These are phyloP conservation scores for Plectranthus barbatus DNA, from an alignment of 257 asterid species.

Conservation along the genomic window DNA sequence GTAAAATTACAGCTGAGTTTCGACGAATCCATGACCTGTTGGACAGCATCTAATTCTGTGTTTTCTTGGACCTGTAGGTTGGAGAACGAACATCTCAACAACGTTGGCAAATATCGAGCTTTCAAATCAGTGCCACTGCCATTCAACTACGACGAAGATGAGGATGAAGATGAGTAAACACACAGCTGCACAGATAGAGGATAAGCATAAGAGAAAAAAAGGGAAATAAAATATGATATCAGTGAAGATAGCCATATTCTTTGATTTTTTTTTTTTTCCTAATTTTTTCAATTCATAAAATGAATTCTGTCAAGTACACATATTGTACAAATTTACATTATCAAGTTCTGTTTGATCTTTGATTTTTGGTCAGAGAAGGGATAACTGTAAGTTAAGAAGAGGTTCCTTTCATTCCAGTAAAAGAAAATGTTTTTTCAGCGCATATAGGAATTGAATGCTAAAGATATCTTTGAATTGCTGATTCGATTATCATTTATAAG, in stretches of 20 bases:
- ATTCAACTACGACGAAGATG: slow-evolving; percentile 29
- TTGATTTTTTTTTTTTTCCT: background rate
- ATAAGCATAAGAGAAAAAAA: background rate
- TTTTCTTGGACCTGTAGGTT: slow-evolving; percentile 25
- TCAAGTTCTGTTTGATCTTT: no score
- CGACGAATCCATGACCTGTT: background rate
- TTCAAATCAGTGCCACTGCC: slow-evolving; percentile 67
- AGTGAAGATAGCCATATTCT: background rate
- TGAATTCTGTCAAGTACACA: background rate
- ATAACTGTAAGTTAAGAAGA: background rate
- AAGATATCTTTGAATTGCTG: background rate
- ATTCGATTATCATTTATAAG: background rate
- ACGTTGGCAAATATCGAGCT: slow-evolving; percentile 63
- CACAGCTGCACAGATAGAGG: background rate
- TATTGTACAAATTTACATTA: background rate
- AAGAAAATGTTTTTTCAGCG: background rate
- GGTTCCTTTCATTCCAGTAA: background rate
- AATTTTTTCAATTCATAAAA: background rate
- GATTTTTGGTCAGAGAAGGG: background rate
- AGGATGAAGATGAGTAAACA: background rate
- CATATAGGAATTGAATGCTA: background rate
- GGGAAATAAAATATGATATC: background rate
- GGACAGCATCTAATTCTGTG: background rate
- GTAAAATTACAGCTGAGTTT: slow-evolving; percentile 3
- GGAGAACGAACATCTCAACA: slow-evolving; percentile 73